These are phyloP conservation scores for Quercus dentata DNA, from an alignment of 306 rosid genomes.

Conservation along the genomic window DNA sequence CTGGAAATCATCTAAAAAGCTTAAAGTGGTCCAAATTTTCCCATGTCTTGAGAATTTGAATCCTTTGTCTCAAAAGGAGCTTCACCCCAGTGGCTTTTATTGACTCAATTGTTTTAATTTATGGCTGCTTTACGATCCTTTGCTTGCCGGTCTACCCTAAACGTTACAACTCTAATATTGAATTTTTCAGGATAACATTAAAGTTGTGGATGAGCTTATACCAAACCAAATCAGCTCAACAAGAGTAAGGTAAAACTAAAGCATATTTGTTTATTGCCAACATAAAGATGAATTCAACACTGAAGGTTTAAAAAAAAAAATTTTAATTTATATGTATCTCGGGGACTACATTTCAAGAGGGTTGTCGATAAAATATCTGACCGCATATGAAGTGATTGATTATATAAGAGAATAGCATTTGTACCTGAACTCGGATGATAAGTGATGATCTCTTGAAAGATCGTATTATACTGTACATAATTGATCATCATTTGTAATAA, in stretches of 20 bases:
- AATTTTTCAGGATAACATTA: slow-evolving; percentile 59
- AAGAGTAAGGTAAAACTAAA: slow-evolving; percentile 53
- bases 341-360: slow-evolving; percentile 91
- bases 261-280: slow-evolving; percentile 1
- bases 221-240: slow-evolving; percentile 91
- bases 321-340: slow-evolving; percentile 2
- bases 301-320: not conserved
- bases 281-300: not conserved
- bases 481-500: not conserved
- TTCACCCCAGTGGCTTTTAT: not conserved
- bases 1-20: not conserved
- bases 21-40: not conserved
- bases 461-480: not conserved
- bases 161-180: not conserved
- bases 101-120: not conserved
- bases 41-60: not conserved
- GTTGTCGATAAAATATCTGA: slow-evolving; percentile 74
- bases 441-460: slow-evolving; percentile 18
- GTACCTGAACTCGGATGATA: slow-evolving; percentile 38
- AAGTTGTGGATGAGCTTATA: slow-evolving; percentile 67
- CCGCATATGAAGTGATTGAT: slow-evolving; percentile 71
- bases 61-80: not conserved
- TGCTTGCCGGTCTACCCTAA: not conserved
- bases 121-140: not conserved
- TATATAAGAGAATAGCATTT: slow-evolving; percentile 52